Conservation (phyloP, 139 green algal genomes). For the Chlamydomonas incerta region DNA sequence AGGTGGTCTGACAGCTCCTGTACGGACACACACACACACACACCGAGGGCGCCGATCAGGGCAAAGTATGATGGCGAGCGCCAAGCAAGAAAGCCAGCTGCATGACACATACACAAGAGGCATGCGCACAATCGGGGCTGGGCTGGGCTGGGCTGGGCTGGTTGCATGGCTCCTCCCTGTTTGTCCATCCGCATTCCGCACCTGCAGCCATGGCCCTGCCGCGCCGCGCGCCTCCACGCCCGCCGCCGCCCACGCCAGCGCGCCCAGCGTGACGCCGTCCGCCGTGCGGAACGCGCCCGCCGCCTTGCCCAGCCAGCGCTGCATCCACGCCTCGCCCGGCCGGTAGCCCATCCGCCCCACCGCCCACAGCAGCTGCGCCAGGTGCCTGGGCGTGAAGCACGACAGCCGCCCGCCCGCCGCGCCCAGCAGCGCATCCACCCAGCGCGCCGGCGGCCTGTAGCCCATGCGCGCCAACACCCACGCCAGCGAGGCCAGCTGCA, state of each 20-base stretch:
- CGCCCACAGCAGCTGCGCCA: constrained; percentile 31
- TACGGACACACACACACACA: too few species aligned
- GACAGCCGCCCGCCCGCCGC: constrained; percentile 16
- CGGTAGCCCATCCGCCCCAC: constrained; percentile 10
- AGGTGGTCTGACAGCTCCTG: constrained; percentile 27
- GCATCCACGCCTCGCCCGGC: constrained; percentile 4
- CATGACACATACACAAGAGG: too few species aligned
- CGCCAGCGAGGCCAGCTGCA: not conserved
- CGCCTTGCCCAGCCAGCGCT: constrained; percentile 7
- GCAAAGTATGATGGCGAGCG: too few species aligned
- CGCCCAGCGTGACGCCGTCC: constrained; percentile 2
- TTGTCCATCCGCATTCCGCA: too few species aligned
- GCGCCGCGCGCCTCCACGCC: not conserved
- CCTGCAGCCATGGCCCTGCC: constrained; percentile 2
- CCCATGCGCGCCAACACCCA: constrained; percentile 6
- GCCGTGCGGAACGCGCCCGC: constrained; percentile 1
- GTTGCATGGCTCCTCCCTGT: too few species aligned
- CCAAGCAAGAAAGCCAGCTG: too few species aligned
- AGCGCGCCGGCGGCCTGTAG: not conserved
- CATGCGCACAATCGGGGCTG: too few species aligned
- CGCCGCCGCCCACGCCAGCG: constrained; percentile 11
- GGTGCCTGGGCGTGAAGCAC: constrained; percentile 5
- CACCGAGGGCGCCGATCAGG: too few species aligned
- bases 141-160: too few species aligned
- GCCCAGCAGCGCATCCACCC: not conserved